Percentiles rank a stretch among this genome's conserved stretches.
Evolutionary conservation across 306 rosid species (phyloP).

Genomic region (Quercus ilex): DNA sequence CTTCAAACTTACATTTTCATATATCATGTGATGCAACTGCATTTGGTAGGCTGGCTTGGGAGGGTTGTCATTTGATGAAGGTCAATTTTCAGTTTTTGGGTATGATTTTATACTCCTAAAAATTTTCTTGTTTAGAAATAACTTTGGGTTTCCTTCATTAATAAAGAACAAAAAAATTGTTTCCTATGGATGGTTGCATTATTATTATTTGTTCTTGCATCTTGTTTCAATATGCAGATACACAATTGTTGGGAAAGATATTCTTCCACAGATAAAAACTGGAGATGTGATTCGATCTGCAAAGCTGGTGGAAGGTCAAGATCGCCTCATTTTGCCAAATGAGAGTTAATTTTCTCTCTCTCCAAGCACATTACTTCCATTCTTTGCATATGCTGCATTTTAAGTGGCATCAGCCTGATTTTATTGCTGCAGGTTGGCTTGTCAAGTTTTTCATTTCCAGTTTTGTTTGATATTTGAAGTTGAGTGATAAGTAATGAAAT

Average conservation of each 20-base stretch:
- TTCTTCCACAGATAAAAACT: slow-evolving; percentile 82
- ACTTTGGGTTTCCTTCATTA: not conserved
- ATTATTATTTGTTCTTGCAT: not conserved
- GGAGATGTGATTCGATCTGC: slow-evolving; percentile 79
- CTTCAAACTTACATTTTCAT: not conserved
- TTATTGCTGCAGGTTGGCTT: slow-evolving; percentile 49
- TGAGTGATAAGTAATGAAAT: not conserved
- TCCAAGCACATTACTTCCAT: slow-evolving; percentile 27
- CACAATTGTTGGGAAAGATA: slow-evolving; percentile 76
- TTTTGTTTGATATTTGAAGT: not conserved
- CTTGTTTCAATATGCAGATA: slow-evolving; percentile 49
- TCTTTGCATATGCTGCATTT: slow-evolving; percentile 31
- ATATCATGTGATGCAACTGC: not conserved
- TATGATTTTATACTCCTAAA: slow-evolving; percentile 22
- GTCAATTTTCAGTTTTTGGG: slow-evolving; percentile 96
- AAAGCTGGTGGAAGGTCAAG: slow-evolving; percentile 77
- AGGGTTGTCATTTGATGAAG: slow-evolving; percentile 97
- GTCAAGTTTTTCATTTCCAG: slow-evolving; percentile 20
- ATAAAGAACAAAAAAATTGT: not conserved
- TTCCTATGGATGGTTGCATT: not conserved
- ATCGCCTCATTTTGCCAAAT: slow-evolving; percentile 66
- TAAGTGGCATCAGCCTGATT: slow-evolving; percentile 35
- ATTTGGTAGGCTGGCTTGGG: slow-evolving; percentile 84
- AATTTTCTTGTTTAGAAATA: not conserved
- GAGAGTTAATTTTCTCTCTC: slow-evolving; percentile 38